These are phyloP conservation scores for Viola pubescens DNA, from an alignment of 441 rosid species.

Conservation along the genomic window DNA sequence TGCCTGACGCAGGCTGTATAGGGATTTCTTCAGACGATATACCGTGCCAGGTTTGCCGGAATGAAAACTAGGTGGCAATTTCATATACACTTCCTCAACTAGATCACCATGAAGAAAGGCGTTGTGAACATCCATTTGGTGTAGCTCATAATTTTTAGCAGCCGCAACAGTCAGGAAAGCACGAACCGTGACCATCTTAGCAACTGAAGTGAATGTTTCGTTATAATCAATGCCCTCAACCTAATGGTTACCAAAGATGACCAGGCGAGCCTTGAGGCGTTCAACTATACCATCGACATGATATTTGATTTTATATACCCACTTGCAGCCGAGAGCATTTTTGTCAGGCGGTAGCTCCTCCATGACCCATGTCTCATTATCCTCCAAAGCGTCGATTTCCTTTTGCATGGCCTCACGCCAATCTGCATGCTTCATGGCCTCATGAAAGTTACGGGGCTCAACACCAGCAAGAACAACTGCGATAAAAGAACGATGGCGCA, in stretches of 20 bases:
- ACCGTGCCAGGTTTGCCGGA: accelerated
- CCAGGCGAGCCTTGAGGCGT: not conserved
- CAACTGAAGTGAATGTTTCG: not conserved
- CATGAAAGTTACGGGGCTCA: not conserved
- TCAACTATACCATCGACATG: not conserved
- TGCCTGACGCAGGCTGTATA: not conserved
- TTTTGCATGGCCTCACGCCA: too few species aligned
- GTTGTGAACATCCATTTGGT: not conserved
- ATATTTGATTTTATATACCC: not conserved
- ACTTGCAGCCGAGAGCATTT: not conserved
- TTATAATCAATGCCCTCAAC: not conserved
- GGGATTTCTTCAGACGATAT: not conserved
- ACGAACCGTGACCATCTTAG: not conserved
- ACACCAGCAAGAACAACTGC: not conserved
- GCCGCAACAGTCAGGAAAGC: not conserved
- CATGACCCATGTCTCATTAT: not conserved
- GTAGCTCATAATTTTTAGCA: not conserved
- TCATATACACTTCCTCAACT: not conserved
- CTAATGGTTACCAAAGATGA: not conserved
- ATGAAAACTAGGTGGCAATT: not conserved
- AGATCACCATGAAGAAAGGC: not conserved
- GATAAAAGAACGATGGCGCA: not conserved
- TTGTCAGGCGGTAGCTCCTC: not conserved
- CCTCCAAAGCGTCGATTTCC: not conserved
- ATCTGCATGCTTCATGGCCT: not conserved